Base-by-base conservation (phyloP, 768 basidiomycete genomes). In the Lepiota venenata region DNA sequence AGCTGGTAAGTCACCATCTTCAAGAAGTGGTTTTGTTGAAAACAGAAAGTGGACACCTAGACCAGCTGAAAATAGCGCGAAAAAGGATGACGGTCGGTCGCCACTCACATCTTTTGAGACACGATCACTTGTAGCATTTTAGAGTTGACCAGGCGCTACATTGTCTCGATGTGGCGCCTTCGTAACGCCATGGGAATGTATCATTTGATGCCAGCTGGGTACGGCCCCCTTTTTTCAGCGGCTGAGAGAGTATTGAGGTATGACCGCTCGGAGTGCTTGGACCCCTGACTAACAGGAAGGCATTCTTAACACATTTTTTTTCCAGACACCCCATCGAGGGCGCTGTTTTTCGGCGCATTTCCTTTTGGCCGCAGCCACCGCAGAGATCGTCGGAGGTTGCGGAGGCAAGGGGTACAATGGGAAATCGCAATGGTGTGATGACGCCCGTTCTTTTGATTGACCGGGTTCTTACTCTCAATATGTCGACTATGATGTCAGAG, bases 101-200 rank as follows among this genome's bases (percentile, higher is more conserved):
- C 37, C 43, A 45, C 51, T 45, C 22, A 37, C 46, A n/a, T 32
- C 18, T 55, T 27, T 38, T 41, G 29, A 37, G 27, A 35, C 20
- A 16, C 29, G 39, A 55, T 55, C 53, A 53, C 36, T 47, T 20
- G 52, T 53, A 55, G 46, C 38, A 47, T 48, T 53, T 53, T 55
- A 48, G 40, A 43, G 53, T 55, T 55, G 45, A 14, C 21, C 18
- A 20, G 12, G 29, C 16, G 18, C 39, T 55, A 35, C 29, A 21
- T 38, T 38, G 21, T 52, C 43, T 21, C 20, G n/a, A 48, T 32
- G 53, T 48, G 47, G 46, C 40, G 47, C 42, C 25, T 38, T 27
- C 14, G 18, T 53, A 53, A 55, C 39, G 16, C 47, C 53, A 55
- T 55, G 53, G 47, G 53, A 55, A 55, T 47, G 38, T 27, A 53